These are phyloP conservation scores for Otatea glauca DNA, from an alignment of 176 grass and related monocot species.

Conservation along the genomic window DNA sequence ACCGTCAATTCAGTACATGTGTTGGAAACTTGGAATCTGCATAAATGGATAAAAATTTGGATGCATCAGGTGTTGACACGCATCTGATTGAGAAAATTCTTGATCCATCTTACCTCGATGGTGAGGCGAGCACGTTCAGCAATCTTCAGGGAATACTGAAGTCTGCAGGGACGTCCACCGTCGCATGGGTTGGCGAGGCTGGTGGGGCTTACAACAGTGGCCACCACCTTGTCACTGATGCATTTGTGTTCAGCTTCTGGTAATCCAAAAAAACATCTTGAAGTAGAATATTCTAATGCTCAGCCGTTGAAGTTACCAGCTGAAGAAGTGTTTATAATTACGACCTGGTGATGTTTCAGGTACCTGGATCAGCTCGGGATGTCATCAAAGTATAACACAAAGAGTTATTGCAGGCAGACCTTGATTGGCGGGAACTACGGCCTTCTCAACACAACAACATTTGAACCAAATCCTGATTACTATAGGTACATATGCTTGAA, in stretches of 20 bases:
- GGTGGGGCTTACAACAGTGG: constrained; percentile 93
- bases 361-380: constrained; percentile 84
- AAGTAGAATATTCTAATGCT: neutral
- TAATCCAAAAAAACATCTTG: constrained; percentile 27
- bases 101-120: constrained; percentile 69
- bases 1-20: neutral
- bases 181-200: constrained; percentile 78
- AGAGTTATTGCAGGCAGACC: constrained; percentile 76
- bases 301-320: neutral
- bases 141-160: constrained; percentile 59
- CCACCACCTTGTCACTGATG: constrained; percentile 79
- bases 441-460: constrained; percentile 78
- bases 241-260: constrained; percentile 94
- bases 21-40: neutral
- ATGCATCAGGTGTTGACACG: constrained; percentile 59
- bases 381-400: constrained; percentile 76
- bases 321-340: neutral
- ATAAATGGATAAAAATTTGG: neutral
- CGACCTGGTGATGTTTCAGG: constrained; percentile 45
- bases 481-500: constrained; percentile 58
- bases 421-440: constrained; percentile 82
- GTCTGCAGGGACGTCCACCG: constrained; percentile 47
- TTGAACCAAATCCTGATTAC: constrained; percentile 88
- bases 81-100: constrained; percentile 79
- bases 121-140: constrained; percentile 52